phyloP scores from a whole-genome alignment of 441 rosid species.

The Erodium trifolium region DNA sequence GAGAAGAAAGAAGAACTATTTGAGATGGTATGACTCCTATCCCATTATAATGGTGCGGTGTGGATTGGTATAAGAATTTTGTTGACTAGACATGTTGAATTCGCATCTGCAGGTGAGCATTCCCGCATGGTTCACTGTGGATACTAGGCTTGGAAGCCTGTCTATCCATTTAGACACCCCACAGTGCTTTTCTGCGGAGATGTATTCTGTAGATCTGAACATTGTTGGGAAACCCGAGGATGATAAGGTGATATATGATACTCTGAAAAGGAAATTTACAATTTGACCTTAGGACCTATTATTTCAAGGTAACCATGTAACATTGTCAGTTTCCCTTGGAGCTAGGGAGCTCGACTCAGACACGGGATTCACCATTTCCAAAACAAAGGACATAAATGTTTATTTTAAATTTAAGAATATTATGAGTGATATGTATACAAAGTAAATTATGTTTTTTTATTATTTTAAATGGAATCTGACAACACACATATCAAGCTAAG shows the following conservation, averaged over 20 bases:
- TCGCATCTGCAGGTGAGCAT: conserved; percentile 65
- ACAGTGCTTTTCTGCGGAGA: conserved; percentile 99
- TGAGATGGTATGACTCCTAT: conserved; percentile 63
- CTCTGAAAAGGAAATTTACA: not conserved
- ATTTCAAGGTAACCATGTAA: not conserved
- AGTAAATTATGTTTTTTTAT: no score
- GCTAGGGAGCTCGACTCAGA: not conserved
- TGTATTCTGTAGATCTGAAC: conserved; percentile 93
- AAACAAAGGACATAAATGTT: not conserved
- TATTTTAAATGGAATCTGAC: no score
- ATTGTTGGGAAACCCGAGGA: conserved; percentile 95
- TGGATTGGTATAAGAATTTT: not conserved
- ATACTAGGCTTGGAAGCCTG: conserved; percentile 93
- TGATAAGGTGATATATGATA: conserved; percentile 58
- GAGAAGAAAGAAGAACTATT: conserved; percentile 81
- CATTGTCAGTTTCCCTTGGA: not conserved
- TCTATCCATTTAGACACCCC: conserved; percentile 96
- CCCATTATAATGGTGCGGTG: conserved; percentile 1
- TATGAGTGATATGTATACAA: no score
- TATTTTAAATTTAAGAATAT: no score
- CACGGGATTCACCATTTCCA: not conserved
- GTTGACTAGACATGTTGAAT: conserved; percentile 18
- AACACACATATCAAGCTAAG: not conserved
- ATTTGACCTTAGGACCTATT: not conserved
- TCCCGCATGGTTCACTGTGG: conserved; percentile 97